Evolutionary conservation across 352 stramenopile species (phyloP).

Genomic region (Phytophthora idaei): DNA sequence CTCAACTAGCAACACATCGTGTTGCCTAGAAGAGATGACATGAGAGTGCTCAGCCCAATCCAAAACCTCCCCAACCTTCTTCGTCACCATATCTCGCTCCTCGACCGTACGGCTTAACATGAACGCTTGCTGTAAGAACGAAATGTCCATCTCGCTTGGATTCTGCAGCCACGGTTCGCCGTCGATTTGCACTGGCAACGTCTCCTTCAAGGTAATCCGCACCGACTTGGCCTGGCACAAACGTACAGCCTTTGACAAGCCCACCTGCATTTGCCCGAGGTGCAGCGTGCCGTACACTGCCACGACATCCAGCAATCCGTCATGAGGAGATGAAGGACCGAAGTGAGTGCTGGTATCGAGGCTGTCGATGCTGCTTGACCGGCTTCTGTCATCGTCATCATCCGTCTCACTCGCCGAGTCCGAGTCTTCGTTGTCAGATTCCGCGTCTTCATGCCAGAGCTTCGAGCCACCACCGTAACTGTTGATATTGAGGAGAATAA

Average conservation of each 20-base stretch:
- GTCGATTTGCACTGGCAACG: slow-evolving; percentile 92
- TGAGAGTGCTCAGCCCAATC: slow-evolving; percentile 82
- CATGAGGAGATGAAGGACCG: slow-evolving; percentile 79
- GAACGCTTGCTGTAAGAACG: slow-evolving; percentile 83
- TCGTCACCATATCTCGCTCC: slow-evolving; percentile 80
- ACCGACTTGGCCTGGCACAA: slow-evolving; percentile 77
- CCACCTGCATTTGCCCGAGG: slow-evolving; percentile 94
- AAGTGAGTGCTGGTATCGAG: slow-evolving; percentile 33
- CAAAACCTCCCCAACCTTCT: slow-evolving; percentile 82
- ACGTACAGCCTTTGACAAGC: slow-evolving; percentile 78
- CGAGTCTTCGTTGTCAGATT: slow-evolving; percentile 64
- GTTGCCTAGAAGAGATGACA: slow-evolving; percentile 72
- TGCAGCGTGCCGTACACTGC: slow-evolving; percentile 93
- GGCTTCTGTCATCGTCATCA: slow-evolving; percentile 45
- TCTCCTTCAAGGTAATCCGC: slow-evolving; percentile 64
- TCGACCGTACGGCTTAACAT: slow-evolving; percentile 83
- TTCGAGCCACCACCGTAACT: slow-evolving; percentile 87
- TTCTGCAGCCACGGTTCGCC: slow-evolving; percentile 95
- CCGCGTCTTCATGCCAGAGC: slow-evolving; percentile 84
- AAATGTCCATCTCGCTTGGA: slow-evolving; percentile 80
- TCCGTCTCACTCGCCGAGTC: slow-evolving; percentile 51
- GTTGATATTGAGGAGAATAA: slow-evolving; percentile 92
- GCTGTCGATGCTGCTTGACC: slow-evolving; percentile 34
- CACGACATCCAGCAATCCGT: slow-evolving; percentile 93
- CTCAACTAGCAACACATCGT: slow-evolving; percentile 72